Evolutionary conservation across 1,139 yeast genomes (phyloP).

Genomic region (Geotrichum reessii): DNA sequence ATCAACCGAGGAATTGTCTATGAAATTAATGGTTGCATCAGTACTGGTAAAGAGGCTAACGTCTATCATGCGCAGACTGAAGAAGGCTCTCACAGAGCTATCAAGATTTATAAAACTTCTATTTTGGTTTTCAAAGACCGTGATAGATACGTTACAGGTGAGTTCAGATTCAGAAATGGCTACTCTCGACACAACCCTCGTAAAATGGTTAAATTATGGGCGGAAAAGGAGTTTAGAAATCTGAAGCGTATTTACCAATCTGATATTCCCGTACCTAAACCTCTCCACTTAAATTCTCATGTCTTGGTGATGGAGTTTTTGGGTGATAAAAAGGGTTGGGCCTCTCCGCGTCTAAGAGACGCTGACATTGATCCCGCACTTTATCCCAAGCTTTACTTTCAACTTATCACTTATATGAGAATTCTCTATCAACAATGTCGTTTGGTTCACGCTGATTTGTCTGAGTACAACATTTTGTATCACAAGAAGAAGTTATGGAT

Average conservation of each 20-base stretch:
- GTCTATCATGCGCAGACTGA: constrained; percentile 90
- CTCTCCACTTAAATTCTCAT: constrained; percentile 79
- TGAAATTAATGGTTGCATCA: constrained; percentile 85
- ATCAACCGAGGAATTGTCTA: constrained; percentile 78
- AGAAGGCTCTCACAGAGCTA: constrained; percentile 53
- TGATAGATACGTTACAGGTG: constrained; percentile 94
- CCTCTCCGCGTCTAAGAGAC: constrained; percentile 84
- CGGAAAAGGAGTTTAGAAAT: constrained; percentile 93
- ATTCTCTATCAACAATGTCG: constrained; percentile 82
- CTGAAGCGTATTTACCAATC: constrained; percentile 69
- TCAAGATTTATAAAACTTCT: constrained; percentile 92
- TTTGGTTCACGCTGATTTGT: constrained; percentile 91
- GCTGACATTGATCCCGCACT: constrained; percentile 48
- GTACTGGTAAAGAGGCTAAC: constrained; percentile 97
- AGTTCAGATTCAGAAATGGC: constrained; percentile 80
- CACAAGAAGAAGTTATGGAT: constrained; percentile 77
- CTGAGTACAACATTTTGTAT: constrained; percentile 85
- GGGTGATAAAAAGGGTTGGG: constrained; percentile 62
- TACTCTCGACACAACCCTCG: constrained; percentile 88
- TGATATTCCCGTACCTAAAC: constrained; percentile 91
- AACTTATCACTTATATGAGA: constrained; percentile 79
- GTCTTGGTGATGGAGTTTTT: constrained; percentile 93
- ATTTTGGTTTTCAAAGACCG: constrained; percentile 93
- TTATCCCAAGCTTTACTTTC: constrained; percentile 62
- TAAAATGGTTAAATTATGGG: constrained; percentile 97